Evolutionary conservation across 1,284 basidiomycete species (phyloP).

Genomic region (Pseudomicrostroma phylloplanum): DNA sequence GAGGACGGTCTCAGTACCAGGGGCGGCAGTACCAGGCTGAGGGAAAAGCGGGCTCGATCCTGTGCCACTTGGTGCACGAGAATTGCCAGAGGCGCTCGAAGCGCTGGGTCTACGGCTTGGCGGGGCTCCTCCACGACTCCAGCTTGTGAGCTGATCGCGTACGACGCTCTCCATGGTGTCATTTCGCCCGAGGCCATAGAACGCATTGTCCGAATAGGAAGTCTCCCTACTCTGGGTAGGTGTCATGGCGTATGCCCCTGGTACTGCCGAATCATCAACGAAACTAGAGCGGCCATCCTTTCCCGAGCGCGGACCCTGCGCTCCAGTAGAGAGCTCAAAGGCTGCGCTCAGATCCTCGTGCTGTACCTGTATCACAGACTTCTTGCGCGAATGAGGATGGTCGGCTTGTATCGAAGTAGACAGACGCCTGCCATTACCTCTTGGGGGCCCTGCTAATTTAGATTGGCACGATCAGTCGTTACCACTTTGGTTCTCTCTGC

Average conservation of each 20-base stretch:
- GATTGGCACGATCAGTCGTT: background rate
- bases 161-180: slow-evolving; percentile 51
- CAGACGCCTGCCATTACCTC: slow-evolving; percentile 15
- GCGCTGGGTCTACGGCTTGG: background rate
- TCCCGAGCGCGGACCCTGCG: background rate
- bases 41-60: background rate
- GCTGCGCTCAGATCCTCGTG: slow-evolving; percentile 42
- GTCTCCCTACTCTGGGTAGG: background rate
- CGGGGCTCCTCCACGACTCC: slow-evolving; percentile 10
- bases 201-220: slow-evolving; percentile 11
- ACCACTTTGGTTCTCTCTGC: background rate
- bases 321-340: slow-evolving; percentile 25
- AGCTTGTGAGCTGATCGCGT: slow-evolving; percentile 44
- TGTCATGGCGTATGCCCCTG: background rate
- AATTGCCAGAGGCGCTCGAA: background rate
- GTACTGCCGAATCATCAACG: slow-evolving; percentile 8
- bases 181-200: slow-evolving; percentile 45
- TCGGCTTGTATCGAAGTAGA: slow-evolving; percentile 14
- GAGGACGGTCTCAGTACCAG: slow-evolving; percentile 65
- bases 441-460: background rate
- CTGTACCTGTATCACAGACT: slow-evolving; percentile 39
- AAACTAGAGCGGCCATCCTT: too few species aligned
- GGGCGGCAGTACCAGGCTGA: slow-evolving; percentile 8
- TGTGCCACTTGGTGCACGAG: background rate
- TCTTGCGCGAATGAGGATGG: slow-evolving; percentile 46